Percentiles rank a stretch among this genome's conserved stretches.
Conservation (phyloP, 2,329 filamentous ascomycete species). For the Trichothecium sympodiale region DNA sequence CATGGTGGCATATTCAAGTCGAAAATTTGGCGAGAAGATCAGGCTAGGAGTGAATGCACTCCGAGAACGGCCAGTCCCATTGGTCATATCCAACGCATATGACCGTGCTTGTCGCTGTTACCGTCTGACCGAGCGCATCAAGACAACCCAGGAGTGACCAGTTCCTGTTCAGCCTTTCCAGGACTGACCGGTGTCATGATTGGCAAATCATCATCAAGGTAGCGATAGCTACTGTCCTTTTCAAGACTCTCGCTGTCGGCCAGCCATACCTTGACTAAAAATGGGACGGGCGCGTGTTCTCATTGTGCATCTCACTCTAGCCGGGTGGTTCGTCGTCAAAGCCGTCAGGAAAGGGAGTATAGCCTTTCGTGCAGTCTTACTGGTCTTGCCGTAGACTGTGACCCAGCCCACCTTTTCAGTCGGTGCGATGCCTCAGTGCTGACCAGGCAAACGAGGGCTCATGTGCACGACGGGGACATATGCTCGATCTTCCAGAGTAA, state of each 20-base stretch:
- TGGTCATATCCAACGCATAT: too few relatives aligned
- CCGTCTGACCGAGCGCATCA: conserved; percentile 8
- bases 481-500: conserved; percentile 44
- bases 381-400: neutral
- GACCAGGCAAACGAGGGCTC: conserved; percentile 37
- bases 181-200: neutral
- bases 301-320: too few relatives aligned
- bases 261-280: too few relatives aligned
- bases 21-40: conserved; percentile 1
- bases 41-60: too few relatives aligned
- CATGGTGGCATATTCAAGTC: conserved; percentile 15
- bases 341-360: neutral
- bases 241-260: too few relatives aligned
- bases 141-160: too few relatives aligned
- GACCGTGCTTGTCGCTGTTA: neutral
- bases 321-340: neutral
- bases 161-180: too few relatives aligned
- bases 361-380: conserved; percentile 9
- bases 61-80: too few relatives aligned
- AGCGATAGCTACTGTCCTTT: neutral
- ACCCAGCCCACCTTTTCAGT: conserved; percentile 13
- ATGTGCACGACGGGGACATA: conserved; percentile 40
- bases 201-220: neutral
- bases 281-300: neutral
- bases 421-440: conserved; percentile 26